Base-by-base conservation (phyloP, 192 early-diverging fungal genomes). In the Coemansia sp. region DNA sequence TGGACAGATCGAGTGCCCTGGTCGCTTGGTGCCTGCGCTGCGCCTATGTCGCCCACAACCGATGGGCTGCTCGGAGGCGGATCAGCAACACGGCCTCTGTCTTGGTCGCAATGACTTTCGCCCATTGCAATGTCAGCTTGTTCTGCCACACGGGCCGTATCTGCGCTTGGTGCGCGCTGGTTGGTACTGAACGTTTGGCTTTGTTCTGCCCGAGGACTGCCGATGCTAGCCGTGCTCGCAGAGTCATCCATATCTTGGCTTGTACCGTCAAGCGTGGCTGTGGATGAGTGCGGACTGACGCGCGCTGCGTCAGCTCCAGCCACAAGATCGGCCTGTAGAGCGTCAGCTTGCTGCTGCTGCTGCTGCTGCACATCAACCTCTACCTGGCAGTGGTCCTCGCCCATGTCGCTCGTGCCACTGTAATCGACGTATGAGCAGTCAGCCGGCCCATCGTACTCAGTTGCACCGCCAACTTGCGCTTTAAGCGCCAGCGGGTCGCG, bases 401-500 rank as follows among this genome's bases (percentile, higher is more conserved):
- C 68, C 4, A 62, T 34, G 12, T 66, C 73, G 41, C 74, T 70
- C 36, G 65, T 68, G 14, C 68, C 75, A 53, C 80, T 82, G 58
- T 74, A 74, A 50, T 82, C 80, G n/a, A 82, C 75, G 25, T 82
- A 82, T 7, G 80, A 82, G 65, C 80, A 64, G 45, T 72, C 75
- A 17, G 41, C 60, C 21, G 51, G 61, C 34, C 74, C 67, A 19
- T 64, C 38, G 32, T 31, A 37, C 39, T 34, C 41, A 7, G 55
- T 48, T 3, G 38, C 62, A 23, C 14, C 34, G 38, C 29, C 19
- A 55, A n/a, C 23, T 25, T 62, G 45, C 19, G 63, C 19, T 25
- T 59, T 69, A 32, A 64, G 19, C n/a, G 62, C 38, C 21, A 55
- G 60, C 6, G 34, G n/a, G 9, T 71, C 71, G 9, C 79, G 73